Evolutionary conservation across 2,329 filamentous ascomycete species (phyloP).

Genomic region (Aspergillus felis): DNA sequence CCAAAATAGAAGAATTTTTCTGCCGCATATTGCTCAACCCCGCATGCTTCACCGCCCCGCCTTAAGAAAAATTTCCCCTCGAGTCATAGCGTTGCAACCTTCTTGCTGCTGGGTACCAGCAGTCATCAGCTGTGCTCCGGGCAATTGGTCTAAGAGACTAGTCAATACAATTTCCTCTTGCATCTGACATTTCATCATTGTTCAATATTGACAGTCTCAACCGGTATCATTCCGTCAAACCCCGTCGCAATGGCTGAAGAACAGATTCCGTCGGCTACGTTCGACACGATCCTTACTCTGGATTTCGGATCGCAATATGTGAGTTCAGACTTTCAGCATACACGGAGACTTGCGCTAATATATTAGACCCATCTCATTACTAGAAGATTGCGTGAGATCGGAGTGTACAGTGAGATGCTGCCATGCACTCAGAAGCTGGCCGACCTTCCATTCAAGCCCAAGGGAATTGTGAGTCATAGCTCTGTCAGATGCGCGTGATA

Average conservation of each 20-base stretch:
- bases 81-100: background rate
- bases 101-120: background rate
- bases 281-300: slow-evolving; percentile 67
- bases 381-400: slow-evolving; percentile 65
- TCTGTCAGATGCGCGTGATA: slow-evolving; percentile 32
- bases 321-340: slow-evolving; percentile 1
- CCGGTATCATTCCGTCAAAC: background rate
- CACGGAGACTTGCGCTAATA: background rate
- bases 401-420: slow-evolving; percentile 83
- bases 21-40: background rate
- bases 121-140: background rate
- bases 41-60: background rate
- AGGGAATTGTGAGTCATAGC: slow-evolving; percentile 58
- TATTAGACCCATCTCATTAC: slow-evolving; percentile 17
- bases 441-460: slow-evolving; percentile 74
- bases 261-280: slow-evolving; percentile 27
- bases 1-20: background rate
- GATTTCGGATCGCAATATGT: slow-evolving; percentile 55
- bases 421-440: slow-evolving; percentile 78
- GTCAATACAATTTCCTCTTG: background rate
- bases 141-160: background rate
- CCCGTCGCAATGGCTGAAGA: slow-evolving; percentile 14
- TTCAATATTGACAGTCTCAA: background rate
- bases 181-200: background rate
- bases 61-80: background rate